phyloP scores from a whole-genome alignment of 2,329 filamentous ascomycete species.

The Colletotrichum acutatum region DNA sequence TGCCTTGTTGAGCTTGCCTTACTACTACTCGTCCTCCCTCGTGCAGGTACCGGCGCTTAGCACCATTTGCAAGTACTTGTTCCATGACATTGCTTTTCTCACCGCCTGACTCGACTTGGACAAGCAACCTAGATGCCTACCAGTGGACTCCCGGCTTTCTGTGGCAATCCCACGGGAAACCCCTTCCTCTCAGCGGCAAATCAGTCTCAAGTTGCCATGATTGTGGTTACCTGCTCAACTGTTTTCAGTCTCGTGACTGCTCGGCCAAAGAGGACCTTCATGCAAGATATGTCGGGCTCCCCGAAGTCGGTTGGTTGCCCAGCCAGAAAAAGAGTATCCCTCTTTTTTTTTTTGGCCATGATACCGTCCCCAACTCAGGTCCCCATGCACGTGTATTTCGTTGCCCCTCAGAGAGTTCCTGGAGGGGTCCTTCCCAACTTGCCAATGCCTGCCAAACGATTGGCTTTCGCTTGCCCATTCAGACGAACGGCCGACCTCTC shows the following conservation, averaged over 20 bases:
- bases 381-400: conserved; percentile 4
- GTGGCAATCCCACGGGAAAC: conserved; percentile 31
- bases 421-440: conserved; percentile 18
- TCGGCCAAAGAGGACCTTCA: conserved; percentile 13
- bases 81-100: conserved; percentile 16
- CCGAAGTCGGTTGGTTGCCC: conserved; percentile 17
- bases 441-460: conserved; percentile 24
- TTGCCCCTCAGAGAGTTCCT: neutral
- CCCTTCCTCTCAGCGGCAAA: conserved; percentile 26
- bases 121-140: conserved; percentile 30
- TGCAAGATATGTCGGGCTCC: conserved; percentile 24
- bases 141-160: conserved; percentile 26
- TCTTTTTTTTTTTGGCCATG: neutral
- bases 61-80: neutral
- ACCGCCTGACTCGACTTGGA: conserved; percentile 34
- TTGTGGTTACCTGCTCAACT: neutral
- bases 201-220: conserved; percentile 7
- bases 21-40: neutral
- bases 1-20: neutral
- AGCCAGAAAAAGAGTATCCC: neutral
- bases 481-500: conserved; percentile 17
- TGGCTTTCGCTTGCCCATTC: conserved; percentile 13
- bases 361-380: neutral
- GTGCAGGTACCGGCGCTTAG: conserved; percentile 13
- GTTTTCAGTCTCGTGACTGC: neutral